Conservation (phyloP, 371 early-diverging fungal species). For the Rhizopus delemar region DNA sequence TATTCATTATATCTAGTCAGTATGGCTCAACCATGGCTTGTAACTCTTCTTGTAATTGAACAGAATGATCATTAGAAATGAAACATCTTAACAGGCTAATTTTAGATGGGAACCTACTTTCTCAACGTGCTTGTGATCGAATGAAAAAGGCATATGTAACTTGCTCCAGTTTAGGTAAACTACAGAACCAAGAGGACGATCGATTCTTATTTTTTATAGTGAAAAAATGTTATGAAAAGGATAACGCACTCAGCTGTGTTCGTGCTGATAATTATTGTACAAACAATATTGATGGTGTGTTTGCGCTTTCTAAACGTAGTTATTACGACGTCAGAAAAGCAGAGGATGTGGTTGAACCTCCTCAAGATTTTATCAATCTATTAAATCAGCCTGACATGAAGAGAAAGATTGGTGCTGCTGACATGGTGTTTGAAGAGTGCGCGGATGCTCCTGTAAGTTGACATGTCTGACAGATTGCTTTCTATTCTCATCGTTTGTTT, state of each 20-base stretch:
- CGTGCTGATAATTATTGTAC: conserved; percentile 20
- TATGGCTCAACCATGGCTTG: conserved; percentile 26
- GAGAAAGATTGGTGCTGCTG: conserved; percentile 13
- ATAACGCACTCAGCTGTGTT: conserved; percentile 9
- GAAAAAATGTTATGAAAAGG: conserved; percentile 18
- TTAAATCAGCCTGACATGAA: conserved; percentile 11
- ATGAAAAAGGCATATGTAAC: conserved; percentile 6
- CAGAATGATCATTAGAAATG: too few relatives aligned
- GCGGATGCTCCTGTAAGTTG: conserved; percentile 11
- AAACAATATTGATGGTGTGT: conserved; percentile 17
- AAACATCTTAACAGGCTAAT: too few relatives aligned
- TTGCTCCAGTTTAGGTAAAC: conserved; percentile 19
- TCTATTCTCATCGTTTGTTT: background rate
- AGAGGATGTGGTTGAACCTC: background rate
- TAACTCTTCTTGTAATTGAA: conserved; percentile 24
- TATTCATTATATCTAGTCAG: conserved; percentile 17
- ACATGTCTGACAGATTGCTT: background rate
- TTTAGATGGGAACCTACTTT: conserved; percentile 23
- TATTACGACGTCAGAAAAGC: conserved; percentile 22
- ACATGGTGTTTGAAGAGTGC: conserved; percentile 7
- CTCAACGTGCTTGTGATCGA: conserved; percentile 5
- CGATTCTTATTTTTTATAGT: conserved; percentile 7
- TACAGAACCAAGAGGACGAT: background rate
- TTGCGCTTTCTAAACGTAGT: conserved; percentile 13
- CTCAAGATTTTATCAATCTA: conserved; percentile 18